These are phyloP conservation scores for Claviceps spartinae DNA, from an alignment of 2,329 filamentous ascomycete species.

Conservation along the genomic window DNA sequence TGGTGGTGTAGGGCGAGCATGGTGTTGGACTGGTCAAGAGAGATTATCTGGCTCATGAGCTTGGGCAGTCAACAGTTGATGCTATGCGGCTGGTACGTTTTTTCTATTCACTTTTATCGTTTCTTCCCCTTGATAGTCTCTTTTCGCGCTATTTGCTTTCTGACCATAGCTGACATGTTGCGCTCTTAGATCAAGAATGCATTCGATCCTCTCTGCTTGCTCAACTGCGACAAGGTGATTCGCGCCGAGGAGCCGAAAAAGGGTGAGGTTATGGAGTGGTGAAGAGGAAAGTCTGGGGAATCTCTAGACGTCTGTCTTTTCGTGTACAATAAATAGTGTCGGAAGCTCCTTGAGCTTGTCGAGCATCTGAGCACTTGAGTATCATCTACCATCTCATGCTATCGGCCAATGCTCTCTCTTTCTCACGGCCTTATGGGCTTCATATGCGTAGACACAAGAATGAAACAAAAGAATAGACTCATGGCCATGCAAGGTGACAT, in stretches of 20 bases:
- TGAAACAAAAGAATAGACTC: no score
- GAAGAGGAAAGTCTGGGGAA: conserved; percentile 1
- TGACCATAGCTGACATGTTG: not conserved
- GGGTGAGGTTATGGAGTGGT: conserved; percentile 33
- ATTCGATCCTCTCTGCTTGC: conserved; percentile 59
- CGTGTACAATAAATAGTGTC: not conserved
- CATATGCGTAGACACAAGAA: no score
- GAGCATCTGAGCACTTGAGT: not conserved
- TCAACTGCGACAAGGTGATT: conserved; percentile 58
- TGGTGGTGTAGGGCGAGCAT: conserved; percentile 50
- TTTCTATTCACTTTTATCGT: not conserved
- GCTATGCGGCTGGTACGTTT: conserved; percentile 63
- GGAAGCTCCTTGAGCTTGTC: no score
- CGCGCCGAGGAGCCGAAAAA: conserved; percentile 38
- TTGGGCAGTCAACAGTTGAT: conserved; percentile 62
- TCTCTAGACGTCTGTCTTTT: not conserved
- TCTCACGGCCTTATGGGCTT: no score
- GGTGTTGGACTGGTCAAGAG: conserved; percentile 75
- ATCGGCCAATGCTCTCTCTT: no score
- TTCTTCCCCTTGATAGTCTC: not conserved
- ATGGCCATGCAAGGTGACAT: no score
- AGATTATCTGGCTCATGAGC: conserved; percentile 67
- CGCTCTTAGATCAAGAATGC: conserved; percentile 56
- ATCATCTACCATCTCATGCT: not conserved
- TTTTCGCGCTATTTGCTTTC: not conserved